phyloP scores from a whole-genome alignment of 306 rosid genomes.

The Vigna trinervia region DNA sequence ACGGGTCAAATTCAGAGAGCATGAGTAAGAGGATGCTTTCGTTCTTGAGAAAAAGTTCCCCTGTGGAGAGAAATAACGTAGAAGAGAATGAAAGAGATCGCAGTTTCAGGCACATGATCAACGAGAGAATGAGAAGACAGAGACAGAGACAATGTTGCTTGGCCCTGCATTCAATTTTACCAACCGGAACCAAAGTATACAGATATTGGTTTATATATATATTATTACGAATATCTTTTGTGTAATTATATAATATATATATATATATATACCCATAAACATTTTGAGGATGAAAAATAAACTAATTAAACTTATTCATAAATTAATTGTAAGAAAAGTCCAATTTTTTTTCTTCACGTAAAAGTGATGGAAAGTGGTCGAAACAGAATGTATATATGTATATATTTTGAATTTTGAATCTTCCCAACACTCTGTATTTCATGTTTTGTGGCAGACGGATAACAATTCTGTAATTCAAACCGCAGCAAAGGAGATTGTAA shows the following conservation, averaged over 20 bases:
- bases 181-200: conserved; percentile 69
- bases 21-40: conserved; percentile 55
- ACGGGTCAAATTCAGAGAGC: conserved; percentile 16
- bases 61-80: background rate
- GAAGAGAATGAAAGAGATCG: conserved; percentile 52
- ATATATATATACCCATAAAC: too few species aligned
- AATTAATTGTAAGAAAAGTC: too few species aligned
- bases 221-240: too few species aligned
- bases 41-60: conserved; percentile 49
- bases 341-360: too few species aligned
- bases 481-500: conserved; percentile 57
- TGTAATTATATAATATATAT: too few species aligned
- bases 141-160: conserved; percentile 62
- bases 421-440: background rate
- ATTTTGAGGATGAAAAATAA: too few species aligned
- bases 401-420: background rate
- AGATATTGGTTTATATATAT: background rate
- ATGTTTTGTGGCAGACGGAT: conserved; percentile 55
- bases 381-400: too few species aligned
- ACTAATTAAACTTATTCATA: too few species aligned
- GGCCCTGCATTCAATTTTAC: conserved; percentile 65
- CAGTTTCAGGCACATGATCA: conserved; percentile 66
- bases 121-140: conserved; percentile 78
- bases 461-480: conserved; percentile 66
- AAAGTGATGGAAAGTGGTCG: too few species aligned